Evolutionary conservation across 2,329 filamentous ascomycete genomes (phyloP), one percentile per base, ranked within the genome.

Genomic region (Myriangium duriaei): DNA sequence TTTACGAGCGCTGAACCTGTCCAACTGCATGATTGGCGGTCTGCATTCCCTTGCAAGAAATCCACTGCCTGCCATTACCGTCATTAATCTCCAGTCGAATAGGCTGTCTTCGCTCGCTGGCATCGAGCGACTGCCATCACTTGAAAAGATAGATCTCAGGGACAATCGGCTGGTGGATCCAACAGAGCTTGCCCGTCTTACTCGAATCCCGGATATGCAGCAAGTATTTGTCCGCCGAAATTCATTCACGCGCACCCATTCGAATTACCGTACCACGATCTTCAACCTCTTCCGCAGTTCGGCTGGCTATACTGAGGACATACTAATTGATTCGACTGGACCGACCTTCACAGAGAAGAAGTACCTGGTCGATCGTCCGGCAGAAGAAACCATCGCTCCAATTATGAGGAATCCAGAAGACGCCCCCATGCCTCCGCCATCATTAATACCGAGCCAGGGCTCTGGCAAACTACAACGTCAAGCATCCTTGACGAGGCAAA

Each of bases 1-100:
- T 17, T 71, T 98, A n/a, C 78, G 87, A 46, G 87, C 91, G 15
- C 65, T 98, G 38, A 96, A 98, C 52, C 69, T 98, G 16, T 93
- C 88, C 3, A 82, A 93, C 52, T 96, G 88, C 68, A 95, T 96
- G 87, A 96, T 98, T 45, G 83, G 88, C 49, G 91, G 86, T 11
- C 68, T 98, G 40, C 82, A 92, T 51, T 94, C 88, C 2, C 67
- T 98, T 30, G 78, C 78, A 2, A 77, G 81, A 45, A 91, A 81
- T 51, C 85, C 91, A 10, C 69, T 98, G 4, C 88, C 91, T 17
- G 88, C 91, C 13, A 94, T 98, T 45, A 92, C 83, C 1, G 87
- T 87, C 1, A 67, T 98, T 41, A 96, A 96, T 52, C 72, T 98
- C 39, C 79, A 88, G 41, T 83, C 76, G 34, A 98, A 98, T 57